A percentile compares a stretch with the other conserved stretches of the same genome.
Conservation (phyloP, 1,139 yeast species). For the Hyphopichia khmerensis region DNA sequence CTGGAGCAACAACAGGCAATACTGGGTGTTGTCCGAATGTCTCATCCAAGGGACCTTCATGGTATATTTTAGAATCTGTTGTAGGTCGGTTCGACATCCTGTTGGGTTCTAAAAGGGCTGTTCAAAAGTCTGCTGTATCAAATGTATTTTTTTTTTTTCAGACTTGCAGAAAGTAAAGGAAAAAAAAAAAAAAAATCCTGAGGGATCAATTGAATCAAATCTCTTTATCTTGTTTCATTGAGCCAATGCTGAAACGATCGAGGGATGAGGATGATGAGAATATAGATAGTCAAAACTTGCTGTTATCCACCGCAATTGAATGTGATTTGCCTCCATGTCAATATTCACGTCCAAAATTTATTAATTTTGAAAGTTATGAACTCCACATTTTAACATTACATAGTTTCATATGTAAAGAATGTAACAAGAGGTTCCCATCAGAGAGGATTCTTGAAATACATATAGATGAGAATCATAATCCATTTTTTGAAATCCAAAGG, state of each 20-base stretch:
- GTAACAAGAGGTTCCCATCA: slow-evolving; percentile 43
- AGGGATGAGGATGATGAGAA: slow-evolving; percentile 11
- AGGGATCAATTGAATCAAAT: no score
- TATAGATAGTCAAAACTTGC: background rate
- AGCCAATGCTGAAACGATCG: slow-evolving; percentile 9
- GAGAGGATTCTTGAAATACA: slow-evolving; percentile 42
- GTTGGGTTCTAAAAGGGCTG: no score
- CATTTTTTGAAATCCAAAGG: slow-evolving; percentile 34
- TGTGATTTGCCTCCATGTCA: slow-evolving; percentile 15
- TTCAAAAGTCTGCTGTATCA: no score
- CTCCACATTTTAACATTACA: slow-evolving; percentile 24
- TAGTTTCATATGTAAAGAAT: slow-evolving; percentile 37
- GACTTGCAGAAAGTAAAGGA: no score
- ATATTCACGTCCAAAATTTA: slow-evolving; percentile 11
- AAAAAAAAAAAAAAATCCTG: no score
- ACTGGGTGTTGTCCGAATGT: slow-evolving; percentile 26
- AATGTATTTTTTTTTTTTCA: no score
- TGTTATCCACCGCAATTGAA: slow-evolving; percentile 1
- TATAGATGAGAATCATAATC: slow-evolving; percentile 54
- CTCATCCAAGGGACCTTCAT: slow-evolving; percentile 8
- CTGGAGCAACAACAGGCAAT: slow-evolving; percentile 13
- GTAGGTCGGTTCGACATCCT: no score
- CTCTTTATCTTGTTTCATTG: no score
- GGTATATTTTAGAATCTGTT: background rate
- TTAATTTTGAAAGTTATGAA: slow-evolving; percentile 23